Conservation (phyloP, 257 asterid genomes). For the Orobanche coerulescens region DNA sequence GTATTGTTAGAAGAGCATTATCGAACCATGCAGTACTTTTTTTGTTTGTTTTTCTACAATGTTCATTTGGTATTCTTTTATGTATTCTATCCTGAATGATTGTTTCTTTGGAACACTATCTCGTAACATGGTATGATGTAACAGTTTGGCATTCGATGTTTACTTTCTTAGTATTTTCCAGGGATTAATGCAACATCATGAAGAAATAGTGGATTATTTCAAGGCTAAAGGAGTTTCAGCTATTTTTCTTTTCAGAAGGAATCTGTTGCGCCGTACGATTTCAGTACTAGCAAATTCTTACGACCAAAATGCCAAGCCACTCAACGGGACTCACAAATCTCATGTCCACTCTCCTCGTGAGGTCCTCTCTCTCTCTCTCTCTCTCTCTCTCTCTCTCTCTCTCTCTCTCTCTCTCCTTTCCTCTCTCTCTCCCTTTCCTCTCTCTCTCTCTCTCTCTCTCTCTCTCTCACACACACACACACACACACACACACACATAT, state of each 20-base stretch:
- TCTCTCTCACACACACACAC: too few species aligned
- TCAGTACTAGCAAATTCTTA: constrained; percentile 86
- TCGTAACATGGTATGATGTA: too few species aligned
- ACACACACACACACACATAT: background rate
- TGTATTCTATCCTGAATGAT: background rate
- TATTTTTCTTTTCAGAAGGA: constrained; percentile 83
- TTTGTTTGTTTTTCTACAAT: too few species aligned
- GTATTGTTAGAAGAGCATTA: background rate
- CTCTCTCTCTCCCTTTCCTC: constrained; percentile 18
- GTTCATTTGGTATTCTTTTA: background rate
- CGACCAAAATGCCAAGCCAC: constrained; percentile 70
- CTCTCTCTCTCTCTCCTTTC: constrained; percentile 22
- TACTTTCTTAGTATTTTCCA: constrained; percentile 28
- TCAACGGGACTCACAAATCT: constrained; percentile 97
- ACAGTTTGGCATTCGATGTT: too few species aligned
- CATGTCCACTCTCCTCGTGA: constrained; percentile 80
- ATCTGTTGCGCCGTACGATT: constrained; percentile 76
- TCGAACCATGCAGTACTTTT: too few species aligned
- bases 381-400: background rate
- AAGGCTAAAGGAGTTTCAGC: constrained; percentile 71
- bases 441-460: constrained; percentile 18
- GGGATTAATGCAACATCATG: constrained; percentile 81
- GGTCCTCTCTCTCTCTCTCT: constrained; percentile 38
- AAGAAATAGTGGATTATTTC: constrained; percentile 70
- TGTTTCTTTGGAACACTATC: background rate